These are phyloP conservation scores for Rhododendron mucronatum DNA, from an alignment of 148 eudicot species.

Conservation along the genomic window DNA sequence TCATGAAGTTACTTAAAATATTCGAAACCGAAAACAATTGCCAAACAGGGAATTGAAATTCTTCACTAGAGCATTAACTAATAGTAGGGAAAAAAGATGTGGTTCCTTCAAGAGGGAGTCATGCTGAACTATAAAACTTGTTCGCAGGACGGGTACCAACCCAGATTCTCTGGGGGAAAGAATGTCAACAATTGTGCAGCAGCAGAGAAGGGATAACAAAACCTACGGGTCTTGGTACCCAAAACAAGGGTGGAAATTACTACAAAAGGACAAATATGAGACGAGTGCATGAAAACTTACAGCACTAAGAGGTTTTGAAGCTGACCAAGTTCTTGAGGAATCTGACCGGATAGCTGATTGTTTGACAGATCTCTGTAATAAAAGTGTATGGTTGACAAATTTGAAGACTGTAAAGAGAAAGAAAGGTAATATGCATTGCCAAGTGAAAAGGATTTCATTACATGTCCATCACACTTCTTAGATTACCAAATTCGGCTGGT, in stretches of 20 bases:
- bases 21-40: not conserved
- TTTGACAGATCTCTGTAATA: slow-evolving; percentile 72
- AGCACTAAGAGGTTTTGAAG: slow-evolving; percentile 72
- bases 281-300: slow-evolving; percentile 42
- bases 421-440: not conserved
- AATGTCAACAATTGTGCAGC: not conserved
- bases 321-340: slow-evolving; percentile 84
- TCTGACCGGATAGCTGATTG: slow-evolving; percentile 66
- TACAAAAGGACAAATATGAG: not conserved
- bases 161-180: not conserved
- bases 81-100: not conserved
- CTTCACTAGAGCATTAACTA: not conserved
- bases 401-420: not conserved
- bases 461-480: slow-evolving; percentile 88
- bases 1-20: not conserved
- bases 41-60: not conserved
- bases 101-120: not conserved
- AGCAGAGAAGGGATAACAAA: not conserved
- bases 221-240: not conserved
- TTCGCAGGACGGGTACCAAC: not conserved
- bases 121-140: not conserved
- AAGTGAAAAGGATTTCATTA: slow-evolving; percentile 21
- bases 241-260: not conserved
- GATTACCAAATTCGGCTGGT: slow-evolving; percentile 88
- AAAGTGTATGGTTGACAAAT: slow-evolving; percentile 6